Percentiles rank a stretch among this genome's conserved stretches.
These are phyloP conservation scores for Tricholoma flavovirens DNA, from an alignment of 768 basidiomycete genomes.

Conservation along the genomic window DNA sequence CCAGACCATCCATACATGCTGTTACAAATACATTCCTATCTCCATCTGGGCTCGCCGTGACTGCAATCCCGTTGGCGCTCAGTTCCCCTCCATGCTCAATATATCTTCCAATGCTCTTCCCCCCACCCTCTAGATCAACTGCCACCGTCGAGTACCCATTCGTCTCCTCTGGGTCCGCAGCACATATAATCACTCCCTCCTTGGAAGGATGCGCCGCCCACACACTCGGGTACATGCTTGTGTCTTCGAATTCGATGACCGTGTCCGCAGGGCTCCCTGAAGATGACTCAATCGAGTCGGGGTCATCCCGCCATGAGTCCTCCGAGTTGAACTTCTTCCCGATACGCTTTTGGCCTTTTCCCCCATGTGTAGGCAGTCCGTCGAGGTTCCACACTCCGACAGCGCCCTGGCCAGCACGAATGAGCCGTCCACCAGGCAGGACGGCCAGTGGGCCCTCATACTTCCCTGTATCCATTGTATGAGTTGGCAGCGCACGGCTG, in stretches of 20 bases:
- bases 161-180: not conserved
- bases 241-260: not conserved
- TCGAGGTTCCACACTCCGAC: slow-evolving; percentile 21
- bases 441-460: slow-evolving; percentile 27
- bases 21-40: slow-evolving; percentile 35
- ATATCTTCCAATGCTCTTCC: slow-evolving; percentile 13
- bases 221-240: not conserved
- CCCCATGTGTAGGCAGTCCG: slow-evolving; percentile 12
- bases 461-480: slow-evolving; percentile 24
- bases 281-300: slow-evolving; percentile 17
- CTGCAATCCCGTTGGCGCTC: slow-evolving; percentile 10
- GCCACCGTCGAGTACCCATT: not conserved
- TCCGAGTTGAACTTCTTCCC: slow-evolving; percentile 5
- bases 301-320: slow-evolving; percentile 14
- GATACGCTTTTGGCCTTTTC: slow-evolving; percentile 7
- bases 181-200: slow-evolving; percentile 1
- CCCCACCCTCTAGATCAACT: slow-evolving; percentile 7
- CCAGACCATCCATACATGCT: slow-evolving; percentile 30
- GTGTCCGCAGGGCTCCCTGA: slow-evolving; percentile 2
- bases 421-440: slow-evolving; percentile 10
- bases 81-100: slow-evolving; percentile 33
- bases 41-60: slow-evolving; percentile 1
- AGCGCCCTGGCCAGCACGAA: not conserved
- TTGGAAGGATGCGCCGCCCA: slow-evolving; percentile 5
- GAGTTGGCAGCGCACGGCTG: slow-evolving; percentile 15